phyloP scores from a whole-genome alignment of 768 basidiomycete species.

The Thelephora aurantiotincta region DNA sequence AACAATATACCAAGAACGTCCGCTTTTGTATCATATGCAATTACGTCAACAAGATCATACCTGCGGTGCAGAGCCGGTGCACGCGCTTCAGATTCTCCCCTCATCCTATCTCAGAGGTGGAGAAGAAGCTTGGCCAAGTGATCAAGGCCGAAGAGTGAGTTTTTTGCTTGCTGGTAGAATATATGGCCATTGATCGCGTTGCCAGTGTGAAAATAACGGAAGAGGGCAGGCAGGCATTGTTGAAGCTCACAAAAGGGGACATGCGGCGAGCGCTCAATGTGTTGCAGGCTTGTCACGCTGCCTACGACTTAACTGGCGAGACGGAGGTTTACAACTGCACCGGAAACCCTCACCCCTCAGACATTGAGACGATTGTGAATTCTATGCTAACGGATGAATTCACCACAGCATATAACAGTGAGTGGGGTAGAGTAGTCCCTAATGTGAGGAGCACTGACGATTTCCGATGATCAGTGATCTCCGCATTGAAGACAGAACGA shows the following conservation, averaged over 20 bases:
- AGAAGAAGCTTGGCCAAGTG: slow-evolving; percentile 66
- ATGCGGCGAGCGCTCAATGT: slow-evolving; percentile 96
- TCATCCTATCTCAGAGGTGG: slow-evolving; percentile 71
- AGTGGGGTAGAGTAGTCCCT: slow-evolving; percentile 10
- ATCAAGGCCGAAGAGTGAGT: slow-evolving; percentile 75
- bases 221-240: slow-evolving; percentile 77
- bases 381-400: slow-evolving; percentile 96
- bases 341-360: slow-evolving; percentile 88
- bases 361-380: slow-evolving; percentile 86
- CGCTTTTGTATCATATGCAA: slow-evolving; percentile 99
- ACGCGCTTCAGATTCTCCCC: slow-evolving; percentile 97
- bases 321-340: slow-evolving; percentile 94
- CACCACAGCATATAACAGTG: slow-evolving; percentile 77
- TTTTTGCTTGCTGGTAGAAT: not conserved
- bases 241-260: slow-evolving; percentile 93
- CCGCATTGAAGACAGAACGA: slow-evolving; percentile 74
- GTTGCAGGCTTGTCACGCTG: slow-evolving; percentile 95
- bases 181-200: not conserved
- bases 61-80: slow-evolving; percentile 97
- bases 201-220: slow-evolving; percentile 70
- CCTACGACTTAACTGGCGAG: slow-evolving; percentile 81
- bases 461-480: slow-evolving; percentile 52
- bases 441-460: not conserved
- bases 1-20: slow-evolving; percentile 97
- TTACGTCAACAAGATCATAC: slow-evolving; percentile 98